Evolutionary conservation across 1,284 basidiomycete genomes (phyloP), one percentile per base, ranked within the genome.

Genomic region (Coniophora puteana): DNA sequence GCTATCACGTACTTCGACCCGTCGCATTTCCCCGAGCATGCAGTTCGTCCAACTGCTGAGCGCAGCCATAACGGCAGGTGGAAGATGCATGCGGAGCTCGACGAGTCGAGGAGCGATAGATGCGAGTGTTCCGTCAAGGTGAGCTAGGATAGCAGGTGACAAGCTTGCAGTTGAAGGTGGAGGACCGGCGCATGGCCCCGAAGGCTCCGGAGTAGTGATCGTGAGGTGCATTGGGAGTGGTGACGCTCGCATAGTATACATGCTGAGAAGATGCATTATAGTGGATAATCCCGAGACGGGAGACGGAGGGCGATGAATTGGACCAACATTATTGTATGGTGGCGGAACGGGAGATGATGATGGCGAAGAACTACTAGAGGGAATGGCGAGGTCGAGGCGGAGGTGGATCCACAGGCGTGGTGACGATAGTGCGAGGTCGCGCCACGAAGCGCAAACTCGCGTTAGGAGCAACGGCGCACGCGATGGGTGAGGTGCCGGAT

Each of bases 371-470:
- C n/a, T n/a, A n/a, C n/a, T n/a, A n/a, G n/a, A n/a, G n/a, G n/a
- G n/a, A n/a, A n/a, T n/a, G n/a, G n/a, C n/a, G 14, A 62, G 31
- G 14, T 57, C 56, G 39, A 59, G 43, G 8, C 47, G 52, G 26
- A 59, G 30, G 3, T 39, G 21, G 13, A 47, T 38, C 57, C 57
- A 59, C 13, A 62, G n/a, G 4, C 44, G 47, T 14, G 57, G 53
- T 4, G 62, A 49, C 34, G 57, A 55, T 36, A 59, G 54, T 5
- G 59, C 16, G 37, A 59, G 59, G 28, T 41, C 41, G 13, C 58
- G 49, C 57, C 57, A 59, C 16, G 61, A 50, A 23, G 52, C 50
- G 46, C 59, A 59, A 38, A 59, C 45, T 31, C 62, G 57, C 5
- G 21, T 37, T 27, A 59, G 58, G 5, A 61, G 25, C 8, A 63